phyloP scores from a whole-genome alignment of 805 yeast genomes.

The Hanseniaspora nectarophila region DNA sequence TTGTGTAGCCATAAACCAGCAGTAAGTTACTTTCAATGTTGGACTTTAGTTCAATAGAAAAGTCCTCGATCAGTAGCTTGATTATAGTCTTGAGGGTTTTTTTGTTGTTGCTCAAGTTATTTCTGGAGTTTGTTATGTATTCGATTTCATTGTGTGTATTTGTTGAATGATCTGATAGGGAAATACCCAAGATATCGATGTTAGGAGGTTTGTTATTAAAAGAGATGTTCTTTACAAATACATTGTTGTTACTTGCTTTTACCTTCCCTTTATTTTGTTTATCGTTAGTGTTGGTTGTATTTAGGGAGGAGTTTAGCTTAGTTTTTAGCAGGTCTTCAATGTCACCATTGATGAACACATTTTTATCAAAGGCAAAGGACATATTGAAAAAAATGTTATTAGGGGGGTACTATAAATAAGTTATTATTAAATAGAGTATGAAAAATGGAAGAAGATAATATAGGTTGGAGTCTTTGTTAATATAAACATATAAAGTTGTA shows the following conservation, averaged over 20 bases:
- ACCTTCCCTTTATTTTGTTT: slow-evolving; percentile 4
- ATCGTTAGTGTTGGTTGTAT: slow-evolving; percentile 4
- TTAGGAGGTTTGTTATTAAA: slow-evolving; percentile 17
- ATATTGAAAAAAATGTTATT: slow-evolving; percentile 18
- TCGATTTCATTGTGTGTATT: slow-evolving; percentile 25
- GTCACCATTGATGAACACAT: slow-evolving; percentile 24
- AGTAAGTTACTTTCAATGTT: slow-evolving; percentile 28
- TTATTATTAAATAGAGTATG: too few species aligned
- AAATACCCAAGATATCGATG: slow-evolving; percentile 24
- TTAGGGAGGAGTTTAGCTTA: slow-evolving; percentile 22
- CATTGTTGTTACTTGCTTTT: slow-evolving; percentile 13
- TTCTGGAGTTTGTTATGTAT: slow-evolving; percentile 16
- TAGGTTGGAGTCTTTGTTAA: too few species aligned
- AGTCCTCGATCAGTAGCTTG: slow-evolving; percentile 26
- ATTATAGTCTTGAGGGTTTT: slow-evolving; percentile 26
- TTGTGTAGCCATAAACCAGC: slow-evolving; percentile 22
- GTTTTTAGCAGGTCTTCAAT: slow-evolving; percentile 25
- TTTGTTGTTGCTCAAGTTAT: slow-evolving; percentile 25
- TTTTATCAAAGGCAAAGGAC: slow-evolving; percentile 27
- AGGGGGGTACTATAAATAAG: too few species aligned
- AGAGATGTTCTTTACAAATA: slow-evolving; percentile 16
- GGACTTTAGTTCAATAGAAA: slow-evolving; percentile 27
- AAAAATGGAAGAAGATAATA: too few species aligned
- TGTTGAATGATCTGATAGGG: slow-evolving; percentile 26
- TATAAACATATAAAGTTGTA: too few species aligned